phyloP scores from a whole-genome alignment of 495 filamentous ascomycete species.

The Halenospora varia region DNA sequence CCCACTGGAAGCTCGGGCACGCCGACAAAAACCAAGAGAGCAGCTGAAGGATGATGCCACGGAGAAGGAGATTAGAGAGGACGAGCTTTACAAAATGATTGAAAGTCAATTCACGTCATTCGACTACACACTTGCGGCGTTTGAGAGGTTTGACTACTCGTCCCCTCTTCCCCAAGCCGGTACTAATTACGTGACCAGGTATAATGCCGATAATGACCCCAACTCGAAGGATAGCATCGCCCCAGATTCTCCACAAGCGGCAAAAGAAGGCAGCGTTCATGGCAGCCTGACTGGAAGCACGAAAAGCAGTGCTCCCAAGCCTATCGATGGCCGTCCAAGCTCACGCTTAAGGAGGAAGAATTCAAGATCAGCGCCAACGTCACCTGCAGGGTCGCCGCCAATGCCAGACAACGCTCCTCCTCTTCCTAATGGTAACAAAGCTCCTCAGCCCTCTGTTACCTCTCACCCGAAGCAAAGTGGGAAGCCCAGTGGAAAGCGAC shows the following conservation, averaged over 20 bases:
- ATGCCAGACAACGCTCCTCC: slow-evolving; percentile 14
- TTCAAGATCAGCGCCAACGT: slow-evolving; percentile 14
- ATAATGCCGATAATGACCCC: slow-evolving; percentile 25
- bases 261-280: slow-evolving; percentile 1
- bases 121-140: slow-evolving; percentile 80
- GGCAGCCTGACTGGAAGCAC: slow-evolving; percentile 1
- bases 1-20: slow-evolving; percentile 85
- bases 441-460: background rate
- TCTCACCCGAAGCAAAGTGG: slow-evolving; percentile 13
- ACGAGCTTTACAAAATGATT: slow-evolving; percentile 90
- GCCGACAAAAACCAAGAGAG: slow-evolving; percentile 89
- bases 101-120: slow-evolving; percentile 94
- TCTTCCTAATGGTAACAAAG: slow-evolving; percentile 11
- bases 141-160: slow-evolving; percentile 47
- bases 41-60: slow-evolving; percentile 90
- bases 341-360: slow-evolving; percentile 21
- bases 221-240: slow-evolving; percentile 2
- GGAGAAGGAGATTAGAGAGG: slow-evolving; percentile 89
- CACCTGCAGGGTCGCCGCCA: slow-evolving; percentile 21
- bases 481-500: slow-evolving; percentile 12
- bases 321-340: slow-evolving; percentile 23
- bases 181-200: slow-evolving; percentile 25
- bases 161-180: background rate
- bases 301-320: slow-evolving; percentile 15
- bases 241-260: slow-evolving; percentile 20